phyloP scores from a whole-genome alignment of 2,329 filamentous ascomycete species.

The Eutypa lata region DNA sequence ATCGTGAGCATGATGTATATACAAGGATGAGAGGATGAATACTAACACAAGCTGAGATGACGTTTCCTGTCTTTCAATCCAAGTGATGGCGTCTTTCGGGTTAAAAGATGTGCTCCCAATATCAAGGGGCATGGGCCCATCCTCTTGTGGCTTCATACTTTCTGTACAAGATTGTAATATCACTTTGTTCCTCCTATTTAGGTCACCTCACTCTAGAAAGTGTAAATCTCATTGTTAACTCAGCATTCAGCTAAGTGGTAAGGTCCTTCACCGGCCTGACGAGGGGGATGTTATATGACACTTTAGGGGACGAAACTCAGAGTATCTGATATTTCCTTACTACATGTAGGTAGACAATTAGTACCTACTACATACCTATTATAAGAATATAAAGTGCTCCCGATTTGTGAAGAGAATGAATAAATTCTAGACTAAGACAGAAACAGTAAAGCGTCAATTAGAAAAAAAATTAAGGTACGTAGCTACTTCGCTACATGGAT shows the following conservation, averaged over 20 bases:
- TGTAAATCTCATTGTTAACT: neutral
- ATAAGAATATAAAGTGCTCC: no score
- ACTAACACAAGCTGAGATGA: slow-evolving; percentile 24
- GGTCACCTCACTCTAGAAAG: neutral
- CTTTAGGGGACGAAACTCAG: no score
- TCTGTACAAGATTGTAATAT: neutral
- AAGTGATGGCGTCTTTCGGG: slow-evolving; percentile 26
- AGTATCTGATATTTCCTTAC: no score
- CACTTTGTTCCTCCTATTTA: neutral
- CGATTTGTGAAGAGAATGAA: neutral
- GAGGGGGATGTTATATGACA: no score
- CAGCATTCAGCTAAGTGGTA: neutral
- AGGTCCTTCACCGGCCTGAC: neutral
- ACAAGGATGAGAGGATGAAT: neutral
- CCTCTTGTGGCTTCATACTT: neutral
- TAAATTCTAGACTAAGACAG: neutral
- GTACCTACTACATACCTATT: neutral
- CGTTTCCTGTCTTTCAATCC: slow-evolving; percentile 26
- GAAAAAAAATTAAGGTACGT: neutral
- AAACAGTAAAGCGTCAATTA: neutral
- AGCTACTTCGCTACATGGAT: neutral
- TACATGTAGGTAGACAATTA: no score
- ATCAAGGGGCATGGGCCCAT: slow-evolving; percentile 8
- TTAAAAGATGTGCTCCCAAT: slow-evolving; percentile 27
- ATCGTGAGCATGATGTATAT: slow-evolving; percentile 7